Percentiles rank a stretch among this genome's conserved stretches.
Evolutionary conservation across 106 monocot species (phyloP).

Genomic region (Alisma plantagoaquatica): DNA sequence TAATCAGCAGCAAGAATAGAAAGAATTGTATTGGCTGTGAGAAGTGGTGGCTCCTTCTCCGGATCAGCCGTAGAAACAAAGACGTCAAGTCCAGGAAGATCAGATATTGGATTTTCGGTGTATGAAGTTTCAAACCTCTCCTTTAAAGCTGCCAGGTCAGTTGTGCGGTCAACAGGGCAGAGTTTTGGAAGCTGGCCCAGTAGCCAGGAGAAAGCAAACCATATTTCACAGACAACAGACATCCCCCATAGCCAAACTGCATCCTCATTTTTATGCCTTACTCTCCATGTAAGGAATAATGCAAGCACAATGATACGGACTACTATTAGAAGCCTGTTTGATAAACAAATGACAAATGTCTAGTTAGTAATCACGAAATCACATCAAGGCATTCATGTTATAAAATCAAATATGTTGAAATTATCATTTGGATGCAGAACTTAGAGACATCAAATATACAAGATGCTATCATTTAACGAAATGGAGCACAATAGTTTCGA

Average conservation of each 20-base stretch:
- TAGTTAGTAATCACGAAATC: too few species aligned
- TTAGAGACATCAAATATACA: too few species aligned
- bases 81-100: slow-evolving; percentile 37
- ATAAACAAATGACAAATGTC: too few species aligned
- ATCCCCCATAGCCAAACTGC: slow-evolving; percentile 82
- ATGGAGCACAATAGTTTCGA: too few species aligned
- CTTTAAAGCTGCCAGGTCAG: slow-evolving; percentile 47
- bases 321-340: slow-evolving; percentile 21
- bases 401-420: too few species aligned
- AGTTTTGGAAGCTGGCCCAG: slow-evolving; percentile 88
- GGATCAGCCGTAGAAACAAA: slow-evolving; percentile 85
- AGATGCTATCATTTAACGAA: not conserved
- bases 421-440: too few species aligned
- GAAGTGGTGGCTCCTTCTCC: slow-evolving; percentile 68
- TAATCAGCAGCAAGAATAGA: slow-evolving; percentile 75
- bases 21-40: slow-evolving; percentile 76
- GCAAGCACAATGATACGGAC: slow-evolving; percentile 48
- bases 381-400: too few species aligned
- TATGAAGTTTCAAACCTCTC: slow-evolving; percentile 4
- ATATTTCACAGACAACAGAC: slow-evolving; percentile 71
- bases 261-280: slow-evolving; percentile 50
- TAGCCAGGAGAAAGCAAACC: slow-evolving; percentile 91
- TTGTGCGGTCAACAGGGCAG: slow-evolving; percentile 47
- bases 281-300: slow-evolving; percentile 56
- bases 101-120: not conserved